A percentile compares a stretch with the other conserved stretches of the same genome.
Conservation (phyloP, 139 green algal genomes). For the Coccomyxa sp. region DNA sequence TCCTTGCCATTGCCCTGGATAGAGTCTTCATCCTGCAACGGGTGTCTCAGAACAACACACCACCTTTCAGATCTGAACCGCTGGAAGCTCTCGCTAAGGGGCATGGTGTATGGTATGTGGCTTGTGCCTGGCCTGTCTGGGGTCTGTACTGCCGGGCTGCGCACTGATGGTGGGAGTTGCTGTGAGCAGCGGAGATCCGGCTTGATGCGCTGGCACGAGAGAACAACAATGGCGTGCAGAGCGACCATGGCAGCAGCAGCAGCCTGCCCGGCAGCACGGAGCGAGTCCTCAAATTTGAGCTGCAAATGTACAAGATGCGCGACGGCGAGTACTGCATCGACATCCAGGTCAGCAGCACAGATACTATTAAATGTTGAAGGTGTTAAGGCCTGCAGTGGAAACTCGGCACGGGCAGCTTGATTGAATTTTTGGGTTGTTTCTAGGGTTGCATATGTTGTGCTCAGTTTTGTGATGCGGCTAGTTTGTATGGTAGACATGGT, state of each 20-base stretch:
- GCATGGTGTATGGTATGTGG: not conserved
- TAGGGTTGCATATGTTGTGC: not conserved
- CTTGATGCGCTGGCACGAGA: not conserved
- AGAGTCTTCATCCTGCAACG: not conserved
- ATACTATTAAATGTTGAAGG: not conserved
- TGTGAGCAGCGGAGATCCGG: not conserved
- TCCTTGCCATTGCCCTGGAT: not conserved
- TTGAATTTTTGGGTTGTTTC: not conserved
- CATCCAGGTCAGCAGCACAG: slow-evolving; percentile 57
- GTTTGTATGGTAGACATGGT: not conserved
- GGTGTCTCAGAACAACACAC: not conserved
- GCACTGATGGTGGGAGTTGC: not conserved
- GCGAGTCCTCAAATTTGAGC: slow-evolving; percentile 81
- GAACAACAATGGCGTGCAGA: not conserved
- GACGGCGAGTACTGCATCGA: slow-evolving; percentile 95
- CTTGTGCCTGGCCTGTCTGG: not conserved
- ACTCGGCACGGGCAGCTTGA: not conserved
- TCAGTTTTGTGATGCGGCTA: not conserved
- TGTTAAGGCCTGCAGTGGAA: not conserved
- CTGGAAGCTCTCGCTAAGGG: not conserved
- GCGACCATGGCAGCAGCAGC: not conserved
- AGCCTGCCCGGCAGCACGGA: not conserved
- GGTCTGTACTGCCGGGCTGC: not conserved
- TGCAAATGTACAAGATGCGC: slow-evolving; percentile 92
- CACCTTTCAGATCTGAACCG: not conserved